Evolutionary conservation across 2,329 filamentous ascomycete species (phyloP), one percentile per base, ranked within the genome.

Genomic region (Macrophomina phaseolina): DNA sequence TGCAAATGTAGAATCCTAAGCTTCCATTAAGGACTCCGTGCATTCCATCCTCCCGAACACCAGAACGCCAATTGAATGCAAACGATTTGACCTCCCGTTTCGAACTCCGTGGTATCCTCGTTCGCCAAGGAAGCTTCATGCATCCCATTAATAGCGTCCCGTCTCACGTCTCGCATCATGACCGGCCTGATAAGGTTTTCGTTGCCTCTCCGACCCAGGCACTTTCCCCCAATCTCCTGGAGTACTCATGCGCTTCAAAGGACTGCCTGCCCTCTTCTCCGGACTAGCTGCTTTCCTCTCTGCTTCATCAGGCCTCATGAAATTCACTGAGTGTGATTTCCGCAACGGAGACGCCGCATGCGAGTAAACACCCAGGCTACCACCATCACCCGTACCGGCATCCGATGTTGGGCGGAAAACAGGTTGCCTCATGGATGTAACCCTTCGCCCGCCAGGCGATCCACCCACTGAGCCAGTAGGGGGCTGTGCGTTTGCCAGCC

Each of bases 321-420:
- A 78, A 66, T 83, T 91, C 78, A 78, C 87, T 78, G 81, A 92
- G 72, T 83, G 88, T 1, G 91, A 85, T 76, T 97, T 97, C 73
- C 93, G 90, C 12, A 98, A 78, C 0, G 94, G 94, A 11, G 92
- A 97, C 48, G 90, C 91, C 5, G 89, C 89, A 76, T 97, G 92
- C 5, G 86, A 90, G 77, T 89, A 93, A 0, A 96, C 85, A 14
- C 94, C 93, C 60, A 97, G 82, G 74, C 86, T 94, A 2, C 94
- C 93, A 16, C 93, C 93, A 74, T 90, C 88, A 9, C 87, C 83
- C 23, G 64, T 58, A 28, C 73, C 73, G 7, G 75, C 70, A n/a
- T 71, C 68, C 14, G 79, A 72, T 16, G 80, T 81, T 38, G 82
- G 79, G 51, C 82, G 78, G 72, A 84, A 85, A 66, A 87, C 82